phyloP scores from a whole-genome alignment of 1,284 basidiomycete genomes.

The Trametes pubescens region DNA sequence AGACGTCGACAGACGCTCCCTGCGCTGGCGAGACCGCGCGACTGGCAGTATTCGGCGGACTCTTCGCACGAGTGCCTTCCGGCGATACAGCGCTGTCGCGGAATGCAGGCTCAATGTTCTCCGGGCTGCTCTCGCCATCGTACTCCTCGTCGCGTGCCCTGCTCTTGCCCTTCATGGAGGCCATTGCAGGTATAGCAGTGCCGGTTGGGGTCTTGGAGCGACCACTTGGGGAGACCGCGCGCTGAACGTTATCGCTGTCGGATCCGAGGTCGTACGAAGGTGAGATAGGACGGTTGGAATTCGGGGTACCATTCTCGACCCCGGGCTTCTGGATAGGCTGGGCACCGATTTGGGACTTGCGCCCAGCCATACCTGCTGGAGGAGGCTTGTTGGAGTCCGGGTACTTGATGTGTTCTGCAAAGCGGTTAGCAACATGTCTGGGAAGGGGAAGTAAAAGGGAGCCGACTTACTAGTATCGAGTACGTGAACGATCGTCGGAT shows the following conservation, averaged over 20 bases:
- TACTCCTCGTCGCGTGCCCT: slow-evolving; percentile 66
- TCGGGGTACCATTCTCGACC: slow-evolving; percentile 52
- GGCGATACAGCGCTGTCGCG: slow-evolving; percentile 64
- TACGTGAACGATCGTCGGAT: slow-evolving; percentile 86
- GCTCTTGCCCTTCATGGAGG: slow-evolving; percentile 50
- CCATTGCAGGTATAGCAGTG: slow-evolving; percentile 37
- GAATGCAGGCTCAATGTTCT: slow-evolving; percentile 49
- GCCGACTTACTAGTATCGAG: slow-evolving; percentile 87
- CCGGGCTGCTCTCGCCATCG: slow-evolving; percentile 60
- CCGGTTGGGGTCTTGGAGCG: slow-evolving; percentile 55
- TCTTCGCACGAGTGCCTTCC: slow-evolving; percentile 64
- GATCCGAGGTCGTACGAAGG: slow-evolving; percentile 52
- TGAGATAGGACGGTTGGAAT: slow-evolving; percentile 53
- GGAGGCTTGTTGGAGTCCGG: slow-evolving; percentile 72
- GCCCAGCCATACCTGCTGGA: slow-evolving; percentile 48
- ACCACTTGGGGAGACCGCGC: slow-evolving; percentile 69
- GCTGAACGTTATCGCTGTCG: slow-evolving; percentile 64
- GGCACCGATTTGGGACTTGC: slow-evolving; percentile 52
- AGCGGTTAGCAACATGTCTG: slow-evolving; percentile 14
- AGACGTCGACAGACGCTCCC: slow-evolving; percentile 45
- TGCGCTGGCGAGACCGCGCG: slow-evolving; percentile 65
- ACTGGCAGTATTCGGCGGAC: slow-evolving; percentile 53
- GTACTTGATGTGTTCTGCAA: slow-evolving; percentile 91
- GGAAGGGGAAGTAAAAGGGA: slow-evolving; percentile 17
- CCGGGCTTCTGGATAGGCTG: slow-evolving; percentile 38